Evolutionary conservation across 1,284 basidiomycete species (phyloP).

Genomic region (Kwoniella shivajii): DNA sequence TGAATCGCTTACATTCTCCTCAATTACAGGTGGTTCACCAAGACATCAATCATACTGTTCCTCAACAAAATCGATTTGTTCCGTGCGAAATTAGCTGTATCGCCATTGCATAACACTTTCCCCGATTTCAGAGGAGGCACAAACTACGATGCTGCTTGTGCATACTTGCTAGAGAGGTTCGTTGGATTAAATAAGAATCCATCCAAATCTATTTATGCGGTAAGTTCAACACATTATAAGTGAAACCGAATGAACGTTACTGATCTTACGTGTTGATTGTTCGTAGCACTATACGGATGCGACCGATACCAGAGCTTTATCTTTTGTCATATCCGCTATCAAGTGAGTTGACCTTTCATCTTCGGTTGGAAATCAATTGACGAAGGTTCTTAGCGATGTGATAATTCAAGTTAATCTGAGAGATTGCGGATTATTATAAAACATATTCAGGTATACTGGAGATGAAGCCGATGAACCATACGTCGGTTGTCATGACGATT

Average conservation of each 20-base stretch:
- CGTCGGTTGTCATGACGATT: no score
- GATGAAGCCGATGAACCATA: no score
- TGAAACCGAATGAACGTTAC: not conserved
- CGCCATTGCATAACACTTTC: slow-evolving; percentile 87
- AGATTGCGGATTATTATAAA: slow-evolving; percentile 54
- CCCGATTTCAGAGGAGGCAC: slow-evolving; percentile 70
- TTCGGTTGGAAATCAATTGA: not conserved
- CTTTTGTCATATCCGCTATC: slow-evolving; percentile 61
- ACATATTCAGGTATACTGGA: no score
- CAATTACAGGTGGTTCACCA: slow-evolving; percentile 44
- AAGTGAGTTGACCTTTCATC: slow-evolving; percentile 53
- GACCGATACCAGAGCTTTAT: slow-evolving; percentile 59
- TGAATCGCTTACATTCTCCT: not conserved
- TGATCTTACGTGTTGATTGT: not conserved
- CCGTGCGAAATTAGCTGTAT: slow-evolving; percentile 85
- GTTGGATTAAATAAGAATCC: slow-evolving; percentile 84
- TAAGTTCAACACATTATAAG: slow-evolving; percentile 18
- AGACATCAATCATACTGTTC: slow-evolving; percentile 62
- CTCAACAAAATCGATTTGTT: slow-evolving; percentile 97
- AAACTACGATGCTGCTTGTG: slow-evolving; percentile 81
- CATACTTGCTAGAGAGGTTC: slow-evolving; percentile 83
- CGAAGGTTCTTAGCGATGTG: slow-evolving; percentile 41
- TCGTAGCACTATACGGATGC: slow-evolving; percentile 56
- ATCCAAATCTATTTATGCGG: slow-evolving; percentile 56
- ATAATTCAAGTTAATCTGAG: slow-evolving; percentile 57